phyloP scores from a whole-genome alignment of 805 yeast genomes.

The Candida sphagnicola region DNA sequence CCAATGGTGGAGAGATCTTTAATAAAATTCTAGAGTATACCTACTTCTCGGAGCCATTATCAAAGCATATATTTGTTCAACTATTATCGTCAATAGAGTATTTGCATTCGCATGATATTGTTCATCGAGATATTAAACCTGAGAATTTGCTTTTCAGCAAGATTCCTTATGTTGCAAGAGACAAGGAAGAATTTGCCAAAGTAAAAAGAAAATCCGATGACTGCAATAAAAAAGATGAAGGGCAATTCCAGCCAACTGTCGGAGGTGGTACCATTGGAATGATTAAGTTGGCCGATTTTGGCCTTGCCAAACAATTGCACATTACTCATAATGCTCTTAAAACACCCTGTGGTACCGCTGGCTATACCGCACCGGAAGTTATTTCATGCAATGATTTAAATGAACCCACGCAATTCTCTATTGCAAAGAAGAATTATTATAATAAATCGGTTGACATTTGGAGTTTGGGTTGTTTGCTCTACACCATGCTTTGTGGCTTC shows the following conservation, averaged over 20 bases:
- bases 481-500: constrained; percentile 67
- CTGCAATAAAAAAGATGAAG: constrained; percentile 58
- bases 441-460: constrained; percentile 69
- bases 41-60: constrained; percentile 67
- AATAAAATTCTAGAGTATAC: constrained; percentile 76
- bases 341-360: constrained; percentile 76
- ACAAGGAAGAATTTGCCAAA: constrained; percentile 23
- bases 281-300: constrained; percentile 68
- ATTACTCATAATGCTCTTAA: constrained; percentile 34
- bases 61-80: constrained; percentile 70
- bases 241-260: constrained; percentile 44
- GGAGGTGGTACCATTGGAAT: constrained; percentile 66
- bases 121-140: constrained; percentile 81
- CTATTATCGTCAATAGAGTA: constrained; percentile 68
- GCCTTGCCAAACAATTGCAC: constrained; percentile 56
- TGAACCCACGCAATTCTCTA: constrained; percentile 11
- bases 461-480: constrained; percentile 70
- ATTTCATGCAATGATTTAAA: constrained; percentile 32
- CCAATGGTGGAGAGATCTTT: constrained; percentile 78
- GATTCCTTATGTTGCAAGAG: constrained; percentile 40
- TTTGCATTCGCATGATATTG: constrained; percentile 63
- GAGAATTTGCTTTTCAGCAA: constrained; percentile 69
- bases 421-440: constrained; percentile 44
- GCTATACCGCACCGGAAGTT: constrained; percentile 73
- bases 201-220: constrained; percentile 52